These are phyloP conservation scores for Sugiyamaella castrensis DNA, from an alignment of 1,139 yeast species.

Conservation along the genomic window DNA sequence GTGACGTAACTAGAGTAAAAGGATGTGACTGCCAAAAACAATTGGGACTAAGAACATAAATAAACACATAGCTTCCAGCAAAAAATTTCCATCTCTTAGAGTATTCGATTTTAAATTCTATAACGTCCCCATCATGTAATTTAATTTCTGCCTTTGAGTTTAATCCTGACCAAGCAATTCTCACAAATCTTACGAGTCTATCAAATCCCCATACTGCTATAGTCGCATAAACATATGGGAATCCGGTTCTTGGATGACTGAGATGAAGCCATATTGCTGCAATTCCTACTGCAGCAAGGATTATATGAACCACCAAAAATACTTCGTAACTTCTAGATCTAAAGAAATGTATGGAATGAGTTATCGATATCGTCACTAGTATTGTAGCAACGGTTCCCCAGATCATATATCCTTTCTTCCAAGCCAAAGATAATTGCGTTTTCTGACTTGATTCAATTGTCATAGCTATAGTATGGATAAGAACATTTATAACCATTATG, in stretches of 20 bases:
- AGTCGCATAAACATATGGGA: constrained; percentile 39
- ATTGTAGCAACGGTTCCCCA: constrained; percentile 53
- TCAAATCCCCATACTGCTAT: constrained; percentile 44
- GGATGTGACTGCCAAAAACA: constrained; percentile 65
- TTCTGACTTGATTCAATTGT: constrained; percentile 14
- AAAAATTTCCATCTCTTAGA: constrained; percentile 41
- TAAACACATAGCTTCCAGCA: constrained; percentile 60
- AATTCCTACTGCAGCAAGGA: constrained; percentile 55
- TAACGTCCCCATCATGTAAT: constrained; percentile 27
- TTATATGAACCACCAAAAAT: constrained; percentile 57
- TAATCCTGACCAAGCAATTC: constrained; percentile 43
- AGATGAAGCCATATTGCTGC: constrained; percentile 63
- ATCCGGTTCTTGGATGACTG: constrained; percentile 28
- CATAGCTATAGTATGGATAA: constrained; percentile 29
- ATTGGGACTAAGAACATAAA: constrained; percentile 46
- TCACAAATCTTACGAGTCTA: constrained; percentile 37
- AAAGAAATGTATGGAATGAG: constrained; percentile 49
- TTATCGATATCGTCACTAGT: constrained; percentile 36
- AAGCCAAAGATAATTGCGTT: constrained; percentile 6
- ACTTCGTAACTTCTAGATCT: constrained; percentile 61
- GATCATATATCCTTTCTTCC: constrained; percentile 6
- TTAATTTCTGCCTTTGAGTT: constrained; percentile 41
- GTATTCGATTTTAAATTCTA: constrained; percentile 31
- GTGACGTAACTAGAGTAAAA: constrained; percentile 50
- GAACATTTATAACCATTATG: constrained; percentile 44